phyloP scores from a whole-genome alignment of 2,329 filamentous ascomycete species.

The Hymenoscyphus linearis region DNA sequence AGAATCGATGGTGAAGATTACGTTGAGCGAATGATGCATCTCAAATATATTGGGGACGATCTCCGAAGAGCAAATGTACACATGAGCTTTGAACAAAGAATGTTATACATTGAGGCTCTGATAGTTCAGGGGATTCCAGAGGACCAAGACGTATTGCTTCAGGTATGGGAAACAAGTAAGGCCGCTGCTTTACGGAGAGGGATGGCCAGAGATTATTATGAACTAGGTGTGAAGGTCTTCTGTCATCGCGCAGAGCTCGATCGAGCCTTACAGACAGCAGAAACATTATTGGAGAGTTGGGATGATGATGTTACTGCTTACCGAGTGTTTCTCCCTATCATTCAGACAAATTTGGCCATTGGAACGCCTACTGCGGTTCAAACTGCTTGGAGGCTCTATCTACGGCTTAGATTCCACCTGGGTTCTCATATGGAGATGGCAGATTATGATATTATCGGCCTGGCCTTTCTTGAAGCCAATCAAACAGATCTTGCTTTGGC shows the following conservation, averaged over 20 bases:
- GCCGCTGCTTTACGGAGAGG: constrained; percentile 33
- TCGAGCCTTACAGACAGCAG: constrained; percentile 51
- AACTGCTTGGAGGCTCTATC: constrained; percentile 63
- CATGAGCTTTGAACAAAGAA: constrained; percentile 52
- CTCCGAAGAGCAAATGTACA: constrained; percentile 54
- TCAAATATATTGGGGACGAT: constrained; percentile 59
- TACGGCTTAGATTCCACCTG: constrained; percentile 56
- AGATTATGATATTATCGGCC: constrained; percentile 72
- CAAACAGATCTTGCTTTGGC: constrained; percentile 63
- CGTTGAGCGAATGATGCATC: constrained; percentile 52
- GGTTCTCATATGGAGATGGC: constrained; percentile 58
- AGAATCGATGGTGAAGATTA: constrained; percentile 42
- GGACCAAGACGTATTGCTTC: constrained; percentile 36
- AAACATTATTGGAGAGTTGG: constrained; percentile 43
- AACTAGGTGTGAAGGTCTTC: constrained; percentile 62
- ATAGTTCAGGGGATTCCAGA: constrained; percentile 54
- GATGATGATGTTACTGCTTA: constrained; percentile 41
- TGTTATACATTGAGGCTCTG: constrained; percentile 64
- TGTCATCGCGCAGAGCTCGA: constrained; percentile 52
- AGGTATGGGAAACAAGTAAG: constrained; percentile 32
- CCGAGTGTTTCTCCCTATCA: constrained; percentile 61
- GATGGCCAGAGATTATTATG: constrained; percentile 46
- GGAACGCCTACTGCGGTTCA: constrained; percentile 43
- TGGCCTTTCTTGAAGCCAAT: constrained; percentile 63
- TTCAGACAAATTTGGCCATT: constrained; percentile 53